These are phyloP conservation scores for Ustilago esculenta DNA, from an alignment of 1,284 basidiomycete genomes.

Conservation along the genomic window DNA sequence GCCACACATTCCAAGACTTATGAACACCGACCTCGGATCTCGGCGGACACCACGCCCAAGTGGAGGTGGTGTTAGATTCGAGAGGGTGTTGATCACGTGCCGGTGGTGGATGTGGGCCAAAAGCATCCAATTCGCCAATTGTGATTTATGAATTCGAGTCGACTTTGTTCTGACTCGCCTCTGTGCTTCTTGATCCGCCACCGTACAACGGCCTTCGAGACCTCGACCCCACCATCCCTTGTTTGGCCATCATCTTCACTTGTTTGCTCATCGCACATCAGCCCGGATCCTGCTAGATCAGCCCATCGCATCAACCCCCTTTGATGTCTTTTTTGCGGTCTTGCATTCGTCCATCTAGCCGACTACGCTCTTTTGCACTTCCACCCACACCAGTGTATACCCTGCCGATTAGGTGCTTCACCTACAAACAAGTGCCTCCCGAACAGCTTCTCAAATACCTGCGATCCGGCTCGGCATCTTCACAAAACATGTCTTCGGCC, in stretches of 20 bases:
- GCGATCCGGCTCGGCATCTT: constrained; percentile 7
- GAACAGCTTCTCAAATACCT: constrained; percentile 29
- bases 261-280: no score
- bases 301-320: background rate
- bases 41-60: no score
- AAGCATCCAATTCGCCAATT: no score
- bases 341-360: constrained; percentile 10
- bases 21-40: constrained; percentile 17
- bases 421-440: constrained; percentile 23
- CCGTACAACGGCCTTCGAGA: no score
- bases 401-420: constrained; percentile 8
- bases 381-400: background rate
- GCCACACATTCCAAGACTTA: background rate
- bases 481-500: constrained; percentile 24
- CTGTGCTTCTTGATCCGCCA: no score
- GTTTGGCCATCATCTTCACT: no score
- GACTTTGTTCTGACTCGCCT: no score
- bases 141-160: no score
- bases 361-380: constrained; percentile 10
- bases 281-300: no score
- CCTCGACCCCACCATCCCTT: no score
- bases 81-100: constrained; percentile 1
- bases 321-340: constrained; percentile 37
- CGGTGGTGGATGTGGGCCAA: no score
- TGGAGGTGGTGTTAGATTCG: constrained; percentile 11